Evolutionary conservation across 176 grass and related monocot species (phyloP).

Genomic region (Oryza punctata): DNA sequence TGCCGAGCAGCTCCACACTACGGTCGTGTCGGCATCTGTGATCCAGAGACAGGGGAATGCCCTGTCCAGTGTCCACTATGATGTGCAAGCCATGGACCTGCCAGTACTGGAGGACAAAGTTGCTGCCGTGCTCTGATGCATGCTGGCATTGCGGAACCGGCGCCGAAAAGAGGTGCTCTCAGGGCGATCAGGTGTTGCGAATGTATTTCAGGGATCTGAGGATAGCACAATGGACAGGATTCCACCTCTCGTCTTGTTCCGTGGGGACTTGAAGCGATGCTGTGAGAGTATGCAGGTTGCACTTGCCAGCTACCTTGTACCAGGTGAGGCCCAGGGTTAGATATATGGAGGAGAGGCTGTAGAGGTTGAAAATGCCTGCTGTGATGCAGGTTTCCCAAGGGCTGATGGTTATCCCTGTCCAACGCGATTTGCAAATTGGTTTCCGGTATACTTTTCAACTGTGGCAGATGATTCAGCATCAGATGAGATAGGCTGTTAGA

Average conservation of each 20-base stretch:
- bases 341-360: constrained; percentile 77
- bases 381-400: constrained; percentile 84
- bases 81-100: constrained; percentile 65
- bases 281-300: constrained; percentile 93
- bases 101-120: not conserved
- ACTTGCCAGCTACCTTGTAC: constrained; percentile 63
- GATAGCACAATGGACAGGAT: constrained; percentile 56
- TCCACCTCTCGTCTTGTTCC: constrained; percentile 79
- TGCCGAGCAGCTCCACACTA: constrained; percentile 73
- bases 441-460: constrained; percentile 60
- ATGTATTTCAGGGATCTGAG: constrained; percentile 52
- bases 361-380: constrained; percentile 91
- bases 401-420: constrained; percentile 73
- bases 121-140: no score
- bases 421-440: constrained; percentile 94
- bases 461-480: constrained; percentile 46
- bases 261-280: constrained; percentile 82
- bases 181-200: constrained; percentile 51
- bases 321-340: constrained; percentile 43
- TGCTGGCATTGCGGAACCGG: no score
- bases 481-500: constrained; percentile 54
- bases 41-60: constrained; percentile 88
- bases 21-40: constrained; percentile 90
- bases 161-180: constrained; percentile 74
- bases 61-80: constrained; percentile 52